Base-by-base conservation (phyloP, 2,329 filamentous ascomycete genomes). In the Hypoxylon sp. region DNA sequence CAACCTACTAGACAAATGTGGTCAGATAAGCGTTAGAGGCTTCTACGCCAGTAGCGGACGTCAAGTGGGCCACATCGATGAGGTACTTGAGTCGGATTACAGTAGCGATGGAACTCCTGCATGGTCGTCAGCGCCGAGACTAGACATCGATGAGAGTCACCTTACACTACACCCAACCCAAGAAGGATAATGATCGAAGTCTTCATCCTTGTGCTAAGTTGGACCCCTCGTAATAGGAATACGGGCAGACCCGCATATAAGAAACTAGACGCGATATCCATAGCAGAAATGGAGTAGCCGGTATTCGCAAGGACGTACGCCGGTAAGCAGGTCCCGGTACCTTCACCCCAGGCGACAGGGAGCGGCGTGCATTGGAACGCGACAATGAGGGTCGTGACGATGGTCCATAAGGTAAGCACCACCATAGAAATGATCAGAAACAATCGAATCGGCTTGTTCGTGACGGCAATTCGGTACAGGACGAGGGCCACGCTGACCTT, bases 401-500 rank as follows among this genome's bases (percentile, higher is more conserved):
- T 52, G n/a, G 56, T 60, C 56, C 56, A 60, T 31, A 60, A 3
- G 33, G 47, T 60, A 9, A 60, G 22, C 3, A 60, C 31, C 2
- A 51, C 56, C 14, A 60, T 52, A 9, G 56, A 60, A 19, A 22
- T 37, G 5, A 60, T 22, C 13, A 60, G 56, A 13, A 60, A 37
- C 19, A 22, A 17, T 44, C 35, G 56, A 9, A 60, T 52, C 24
- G 56, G 56, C 35, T 60, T 60, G 33, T 60, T 60, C 8, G 56
- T 60, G n/a, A 51, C 47, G 47, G 56, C 56, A 8, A 60, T 60
- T 51, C 56, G 46, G 44, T 60, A 60, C n/a, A 60, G 24, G 26
- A 60, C 56, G n/a, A 60, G 56, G 26, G 56, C 56, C 24, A 60
- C 56, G 19, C 56, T 60, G 35, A 60, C n/a, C 47, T 60, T 60